A percentile compares a stretch with the other conserved stretches of the same genome.
These are phyloP conservation scores for Heliocybe sulcata DNA, from an alignment of 1,284 basidiomycete genomes.

Conservation along the genomic window DNA sequence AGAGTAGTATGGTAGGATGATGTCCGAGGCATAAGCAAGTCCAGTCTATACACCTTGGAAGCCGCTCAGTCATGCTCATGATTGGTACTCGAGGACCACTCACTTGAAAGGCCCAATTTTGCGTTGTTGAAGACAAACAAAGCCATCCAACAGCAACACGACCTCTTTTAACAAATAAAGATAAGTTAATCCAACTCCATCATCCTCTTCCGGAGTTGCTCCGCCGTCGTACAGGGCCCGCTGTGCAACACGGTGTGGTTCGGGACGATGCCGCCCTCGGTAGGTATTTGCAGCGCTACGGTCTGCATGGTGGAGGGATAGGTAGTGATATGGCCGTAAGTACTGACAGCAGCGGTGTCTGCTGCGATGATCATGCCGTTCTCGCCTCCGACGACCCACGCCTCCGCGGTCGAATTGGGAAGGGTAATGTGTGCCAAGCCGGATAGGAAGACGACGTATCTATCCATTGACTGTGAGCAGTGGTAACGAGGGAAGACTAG, in stretches of 20 bases:
- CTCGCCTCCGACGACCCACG: constrained; percentile 12
- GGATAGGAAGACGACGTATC: constrained; percentile 16
- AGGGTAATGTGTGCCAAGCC: constrained; percentile 17
- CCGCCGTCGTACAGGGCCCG: not conserved
- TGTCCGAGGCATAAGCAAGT: not conserved
- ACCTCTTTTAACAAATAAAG: not conserved
- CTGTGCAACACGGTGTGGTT: constrained; percentile 2
- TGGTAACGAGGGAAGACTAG: not conserved
- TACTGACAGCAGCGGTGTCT: constrained; percentile 11
- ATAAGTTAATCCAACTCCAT: not conserved
- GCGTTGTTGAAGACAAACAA: not conserved
- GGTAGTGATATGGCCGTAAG: constrained; percentile 9
- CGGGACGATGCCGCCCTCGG: constrained; percentile 5
- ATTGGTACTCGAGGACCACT: not conserved
- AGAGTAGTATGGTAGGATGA: not conserved
- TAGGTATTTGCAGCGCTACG: constrained; percentile 13
- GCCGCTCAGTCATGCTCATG: not conserved
- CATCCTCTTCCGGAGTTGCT: not conserved
- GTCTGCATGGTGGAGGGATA: constrained; percentile 12
- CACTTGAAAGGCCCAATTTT: not conserved
- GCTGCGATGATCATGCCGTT: constrained; percentile 15
- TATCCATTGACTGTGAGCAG: not conserved
- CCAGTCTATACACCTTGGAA: not conserved
- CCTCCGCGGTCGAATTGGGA: constrained; percentile 10
- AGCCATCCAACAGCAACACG: not conserved